Conservation (phyloP, 2,329 filamentous ascomycete genomes). For the Nemania bipapillata region DNA sequence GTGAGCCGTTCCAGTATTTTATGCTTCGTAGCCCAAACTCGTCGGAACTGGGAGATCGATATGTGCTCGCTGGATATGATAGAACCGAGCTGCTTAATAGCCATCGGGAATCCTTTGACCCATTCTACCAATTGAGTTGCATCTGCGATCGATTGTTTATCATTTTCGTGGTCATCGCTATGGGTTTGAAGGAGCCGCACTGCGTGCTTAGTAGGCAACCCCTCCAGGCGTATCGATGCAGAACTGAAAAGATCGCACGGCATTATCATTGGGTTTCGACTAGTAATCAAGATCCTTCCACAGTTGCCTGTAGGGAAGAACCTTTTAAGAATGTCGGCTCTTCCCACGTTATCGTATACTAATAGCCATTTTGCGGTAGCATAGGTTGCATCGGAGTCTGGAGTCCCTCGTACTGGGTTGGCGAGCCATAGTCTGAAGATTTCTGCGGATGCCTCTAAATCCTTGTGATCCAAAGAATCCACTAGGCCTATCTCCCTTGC, state of each 20-base stretch:
- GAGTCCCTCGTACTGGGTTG: not conserved
- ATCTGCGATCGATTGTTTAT: not conserved
- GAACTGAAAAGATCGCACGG: not conserved
- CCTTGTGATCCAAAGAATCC: not conserved
- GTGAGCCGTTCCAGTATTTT: not conserved
- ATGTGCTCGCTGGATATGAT: not conserved
- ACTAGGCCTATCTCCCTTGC: not conserved
- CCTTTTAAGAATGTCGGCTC: not conserved
- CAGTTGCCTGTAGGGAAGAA: not conserved
- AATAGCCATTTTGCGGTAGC: not conserved
- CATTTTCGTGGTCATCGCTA: not conserved
- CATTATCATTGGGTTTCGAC: not conserved
- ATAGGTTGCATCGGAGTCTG: not conserved
- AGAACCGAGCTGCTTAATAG: not conserved
- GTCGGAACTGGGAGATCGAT: not conserved
- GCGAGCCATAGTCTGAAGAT: not conserved
- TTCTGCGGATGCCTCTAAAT: not conserved
- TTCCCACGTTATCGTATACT: not conserved
- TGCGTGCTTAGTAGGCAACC: not conserved
- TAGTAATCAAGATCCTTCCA: not conserved
- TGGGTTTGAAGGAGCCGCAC: not conserved
- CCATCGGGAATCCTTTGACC: not conserved
- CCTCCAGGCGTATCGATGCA: not conserved
- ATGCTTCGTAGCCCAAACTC: not conserved
- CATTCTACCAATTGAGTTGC: not conserved